A percentile compares a stretch with the other conserved stretches of the same genome.
Conservation (phyloP, 345 rosid species). For the Clarkia xantiana region DNA sequence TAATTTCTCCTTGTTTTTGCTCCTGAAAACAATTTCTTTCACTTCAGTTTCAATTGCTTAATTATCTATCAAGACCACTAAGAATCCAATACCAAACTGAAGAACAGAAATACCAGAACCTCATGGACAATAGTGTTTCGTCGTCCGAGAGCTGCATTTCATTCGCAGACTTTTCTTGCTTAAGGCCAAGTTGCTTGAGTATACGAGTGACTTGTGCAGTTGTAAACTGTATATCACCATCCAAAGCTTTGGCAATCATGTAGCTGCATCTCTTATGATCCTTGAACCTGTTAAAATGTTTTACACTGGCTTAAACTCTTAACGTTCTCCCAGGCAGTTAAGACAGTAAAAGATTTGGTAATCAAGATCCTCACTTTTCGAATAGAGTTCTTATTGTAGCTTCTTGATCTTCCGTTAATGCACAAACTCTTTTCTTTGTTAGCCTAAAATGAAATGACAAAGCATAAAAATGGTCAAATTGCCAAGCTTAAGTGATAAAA, state of each 20-base stretch:
- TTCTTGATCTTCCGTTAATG: slow-evolving; percentile 68
- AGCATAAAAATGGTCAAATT: slow-evolving; percentile 3
- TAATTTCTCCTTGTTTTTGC: slow-evolving; percentile 11
- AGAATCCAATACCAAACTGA: neutral
- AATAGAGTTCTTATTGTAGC: slow-evolving; percentile 48
- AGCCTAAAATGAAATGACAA: slow-evolving; percentile 29
- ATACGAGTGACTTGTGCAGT: slow-evolving; percentile 68
- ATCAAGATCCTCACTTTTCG: slow-evolving; percentile 52
- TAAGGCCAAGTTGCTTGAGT: slow-evolving; percentile 70
- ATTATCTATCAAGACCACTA: neutral
- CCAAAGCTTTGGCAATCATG: slow-evolving; percentile 66
- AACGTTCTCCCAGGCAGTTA: neutral
- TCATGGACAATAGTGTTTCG: slow-evolving; percentile 53
- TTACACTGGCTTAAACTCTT: neutral
- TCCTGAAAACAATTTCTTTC: slow-evolving; percentile 9
- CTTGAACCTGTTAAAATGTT: slow-evolving; percentile 42
- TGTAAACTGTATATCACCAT: slow-evolving; percentile 38
- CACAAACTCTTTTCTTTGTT: slow-evolving; percentile 50
- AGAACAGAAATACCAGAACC: slow-evolving; percentile 33
- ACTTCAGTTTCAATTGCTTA: no score
- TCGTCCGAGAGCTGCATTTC: slow-evolving; percentile 30
- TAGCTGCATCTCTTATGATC: slow-evolving; percentile 57
- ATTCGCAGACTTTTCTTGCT: slow-evolving; percentile 36
- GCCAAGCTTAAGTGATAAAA: neutral
- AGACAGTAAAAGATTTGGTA: slow-evolving; percentile 1